phyloP scores from a whole-genome alignment of 768 basidiomycete species.

The Sporobolomyces phaffii region DNA sequence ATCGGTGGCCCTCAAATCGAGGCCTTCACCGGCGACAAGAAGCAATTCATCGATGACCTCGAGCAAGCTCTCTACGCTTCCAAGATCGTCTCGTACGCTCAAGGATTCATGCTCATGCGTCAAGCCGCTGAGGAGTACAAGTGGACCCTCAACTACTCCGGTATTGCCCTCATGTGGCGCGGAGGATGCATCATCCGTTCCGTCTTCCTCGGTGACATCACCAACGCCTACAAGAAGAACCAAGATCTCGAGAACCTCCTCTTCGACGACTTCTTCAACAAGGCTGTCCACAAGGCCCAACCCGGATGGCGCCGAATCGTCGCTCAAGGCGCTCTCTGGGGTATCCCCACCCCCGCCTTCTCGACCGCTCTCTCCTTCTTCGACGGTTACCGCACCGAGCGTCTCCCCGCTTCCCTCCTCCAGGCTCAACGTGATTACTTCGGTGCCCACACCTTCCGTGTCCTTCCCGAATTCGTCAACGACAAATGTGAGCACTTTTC shows the following conservation, averaged over 20 bases:
- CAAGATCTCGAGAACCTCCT: conserved; percentile 78
- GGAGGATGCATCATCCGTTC: conserved; percentile 99
- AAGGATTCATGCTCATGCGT: conserved; percentile 99
- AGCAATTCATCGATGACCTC: conserved; percentile 97
- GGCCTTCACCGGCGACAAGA: conserved; percentile 92
- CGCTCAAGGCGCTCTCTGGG: conserved; percentile 94
- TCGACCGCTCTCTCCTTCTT: conserved; percentile 97
- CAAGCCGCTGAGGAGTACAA: conserved; percentile 83
- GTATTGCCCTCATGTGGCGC: conserved; percentile 98
- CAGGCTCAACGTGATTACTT: conserved; percentile 95
- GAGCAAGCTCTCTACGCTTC: conserved; percentile 99
- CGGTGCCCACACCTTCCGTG: conserved; percentile 93
- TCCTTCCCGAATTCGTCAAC: conserved; percentile 86
- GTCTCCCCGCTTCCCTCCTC: conserved; percentile 86
- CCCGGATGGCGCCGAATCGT: conserved; percentile 96
- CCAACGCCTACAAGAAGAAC: conserved; percentile 81
- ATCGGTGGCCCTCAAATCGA: conserved; percentile 87
- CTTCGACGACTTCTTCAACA: conserved; percentile 96
- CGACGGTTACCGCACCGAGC: conserved; percentile 94
- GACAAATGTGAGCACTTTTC: conserved; percentile 42
- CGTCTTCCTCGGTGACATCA: conserved; percentile 91
- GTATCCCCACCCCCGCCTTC: conserved; percentile 95
- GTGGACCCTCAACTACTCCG: conserved; percentile 96
- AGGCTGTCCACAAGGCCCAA: conserved; percentile 88
- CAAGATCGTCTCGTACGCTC: conserved; percentile 92